Evolutionary conservation across 495 filamentous ascomycete genomes (phyloP).

Genomic region (Lophiostoma macrostomum): DNA sequence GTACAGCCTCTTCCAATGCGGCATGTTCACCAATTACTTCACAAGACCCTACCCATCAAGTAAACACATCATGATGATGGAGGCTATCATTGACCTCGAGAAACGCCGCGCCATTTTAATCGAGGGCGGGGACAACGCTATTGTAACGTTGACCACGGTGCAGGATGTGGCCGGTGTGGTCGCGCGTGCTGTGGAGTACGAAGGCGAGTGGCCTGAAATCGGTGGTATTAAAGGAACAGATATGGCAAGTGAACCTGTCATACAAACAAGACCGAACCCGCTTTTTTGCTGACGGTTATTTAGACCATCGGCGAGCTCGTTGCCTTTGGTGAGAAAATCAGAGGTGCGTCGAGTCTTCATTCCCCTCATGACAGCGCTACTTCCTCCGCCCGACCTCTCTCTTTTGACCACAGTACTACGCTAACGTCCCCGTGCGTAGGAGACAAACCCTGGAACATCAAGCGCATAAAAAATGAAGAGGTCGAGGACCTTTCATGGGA

Average conservation of each 20-base stretch:
- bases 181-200: conserved; percentile 50
- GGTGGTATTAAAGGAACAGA: conserved; percentile 52
- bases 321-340: conserved; percentile 48
- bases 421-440: too few relatives aligned
- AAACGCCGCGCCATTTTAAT: conserved; percentile 50
- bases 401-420: too few relatives aligned
- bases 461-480: conserved; percentile 47
- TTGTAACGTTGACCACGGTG: conserved; percentile 49
- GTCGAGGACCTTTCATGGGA: conserved; percentile 26
- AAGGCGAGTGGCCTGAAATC: conserved; percentile 55
- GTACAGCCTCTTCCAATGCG: conserved; percentile 58
- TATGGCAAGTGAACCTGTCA: too few relatives aligned
- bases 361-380: too few relatives aligned
- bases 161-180: conserved; percentile 50
- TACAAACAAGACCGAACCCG: too few relatives aligned
- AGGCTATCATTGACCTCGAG: conserved; percentile 48
- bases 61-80: conserved; percentile 47
- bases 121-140: conserved; percentile 45
- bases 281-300: too few relatives aligned
- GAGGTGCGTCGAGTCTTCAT: conserved; percentile 44
- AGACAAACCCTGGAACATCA: too few relatives aligned
- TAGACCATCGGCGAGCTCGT: conserved; percentile 48
- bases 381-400: too few relatives aligned
- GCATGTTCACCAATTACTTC: conserved; percentile 54
- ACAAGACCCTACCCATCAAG: conserved; percentile 49